A percentile compares a stretch with the other conserved stretches of the same genome.
phyloP scores from a whole-genome alignment of 2,329 filamentous ascomycete genomes.

The Verticillium nonalfalfae region DNA sequence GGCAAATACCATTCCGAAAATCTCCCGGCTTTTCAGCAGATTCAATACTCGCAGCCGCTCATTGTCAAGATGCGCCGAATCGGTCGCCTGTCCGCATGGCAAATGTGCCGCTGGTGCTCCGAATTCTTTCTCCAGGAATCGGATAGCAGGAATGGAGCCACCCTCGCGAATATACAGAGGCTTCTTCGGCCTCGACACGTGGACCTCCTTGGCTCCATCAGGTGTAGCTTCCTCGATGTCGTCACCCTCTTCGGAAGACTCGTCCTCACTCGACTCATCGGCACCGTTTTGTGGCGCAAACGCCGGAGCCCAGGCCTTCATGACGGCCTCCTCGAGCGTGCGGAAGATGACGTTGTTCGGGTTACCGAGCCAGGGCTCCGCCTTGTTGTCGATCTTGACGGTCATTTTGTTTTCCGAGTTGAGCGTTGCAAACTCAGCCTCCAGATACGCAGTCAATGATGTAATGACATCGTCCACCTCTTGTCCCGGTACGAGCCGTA shows the following conservation, averaged over 20 bases:
- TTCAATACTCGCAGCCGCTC: constrained; percentile 87
- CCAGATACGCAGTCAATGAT: constrained; percentile 60
- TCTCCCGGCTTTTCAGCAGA: constrained; percentile 83
- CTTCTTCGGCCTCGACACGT: constrained; percentile 36
- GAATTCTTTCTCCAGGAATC: constrained; percentile 93
- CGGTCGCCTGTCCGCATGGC: constrained; percentile 90
- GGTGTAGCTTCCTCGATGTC: too few relatives aligned
- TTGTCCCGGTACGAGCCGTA: constrained; percentile 91
- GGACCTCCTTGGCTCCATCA: too few relatives aligned
- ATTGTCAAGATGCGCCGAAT: constrained; percentile 90
- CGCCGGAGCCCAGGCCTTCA: constrained; percentile 71
- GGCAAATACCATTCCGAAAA: constrained; percentile 80
- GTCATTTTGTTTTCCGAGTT: constrained; percentile 75
- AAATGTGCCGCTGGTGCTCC: constrained; percentile 84
- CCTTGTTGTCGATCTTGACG: constrained; percentile 84
- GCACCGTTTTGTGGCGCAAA: constrained; percentile 22
- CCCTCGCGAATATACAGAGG: constrained; percentile 94
- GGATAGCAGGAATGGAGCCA: constrained; percentile 88
- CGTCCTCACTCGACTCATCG: constrained; percentile 6
- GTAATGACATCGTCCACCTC: constrained; percentile 72
- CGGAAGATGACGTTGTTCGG: constrained; percentile 86
- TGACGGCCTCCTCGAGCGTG: constrained; percentile 78
- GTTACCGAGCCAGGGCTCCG: constrained; percentile 94
- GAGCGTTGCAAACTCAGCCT: constrained; percentile 64
- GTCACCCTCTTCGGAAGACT: not conserved